These are phyloP conservation scores for Sanghuangporus sanghuang DNA, from an alignment of 1,284 basidiomycete genomes.

Conservation along the genomic window DNA sequence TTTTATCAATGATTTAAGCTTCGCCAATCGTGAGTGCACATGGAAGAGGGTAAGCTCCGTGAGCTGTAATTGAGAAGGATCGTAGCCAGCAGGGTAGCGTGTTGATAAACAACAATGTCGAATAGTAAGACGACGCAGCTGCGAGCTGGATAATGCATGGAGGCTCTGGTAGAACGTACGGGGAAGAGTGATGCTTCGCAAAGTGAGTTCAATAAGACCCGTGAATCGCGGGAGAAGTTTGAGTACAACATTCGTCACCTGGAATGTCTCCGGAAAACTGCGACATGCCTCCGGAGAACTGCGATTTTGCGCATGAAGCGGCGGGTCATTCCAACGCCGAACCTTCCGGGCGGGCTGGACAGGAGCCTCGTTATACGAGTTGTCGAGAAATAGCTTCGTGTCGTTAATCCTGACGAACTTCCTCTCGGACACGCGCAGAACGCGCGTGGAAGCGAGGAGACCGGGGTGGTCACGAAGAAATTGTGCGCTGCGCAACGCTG, in stretches of 20 bases:
- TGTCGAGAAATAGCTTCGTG: background rate
- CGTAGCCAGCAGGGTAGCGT: constrained; percentile 11
- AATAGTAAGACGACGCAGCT: constrained; percentile 7
- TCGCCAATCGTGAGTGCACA: background rate
- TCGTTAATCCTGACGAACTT: constrained; percentile 1
- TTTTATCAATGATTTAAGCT: constrained; percentile 14
- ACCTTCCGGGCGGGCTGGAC: background rate
- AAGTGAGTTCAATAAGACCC: constrained; percentile 10
- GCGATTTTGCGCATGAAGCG: background rate
- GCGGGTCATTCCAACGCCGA: background rate
- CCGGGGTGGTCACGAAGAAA: constrained; percentile 8
- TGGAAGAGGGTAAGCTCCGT: constrained; percentile 13
- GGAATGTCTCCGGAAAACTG: constrained; percentile 5
- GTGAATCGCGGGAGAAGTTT: constrained; percentile 9
- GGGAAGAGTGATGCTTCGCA: constrained; percentile 14
- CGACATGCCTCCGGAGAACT: constrained; percentile 2
- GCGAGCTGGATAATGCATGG: constrained; percentile 1
- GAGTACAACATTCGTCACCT: background rate
- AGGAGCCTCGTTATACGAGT: background rate
- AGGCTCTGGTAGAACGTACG: constrained; percentile 14
- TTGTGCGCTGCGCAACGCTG: background rate
- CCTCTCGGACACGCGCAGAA: constrained; percentile 11
- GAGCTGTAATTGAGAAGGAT: constrained; percentile 12
- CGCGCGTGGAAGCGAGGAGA: background rate
- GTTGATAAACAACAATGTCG: constrained; percentile 12